phyloP scores from a whole-genome alignment of 2,329 filamentous ascomycete genomes.

The Apiospora kogelbergensis region DNA sequence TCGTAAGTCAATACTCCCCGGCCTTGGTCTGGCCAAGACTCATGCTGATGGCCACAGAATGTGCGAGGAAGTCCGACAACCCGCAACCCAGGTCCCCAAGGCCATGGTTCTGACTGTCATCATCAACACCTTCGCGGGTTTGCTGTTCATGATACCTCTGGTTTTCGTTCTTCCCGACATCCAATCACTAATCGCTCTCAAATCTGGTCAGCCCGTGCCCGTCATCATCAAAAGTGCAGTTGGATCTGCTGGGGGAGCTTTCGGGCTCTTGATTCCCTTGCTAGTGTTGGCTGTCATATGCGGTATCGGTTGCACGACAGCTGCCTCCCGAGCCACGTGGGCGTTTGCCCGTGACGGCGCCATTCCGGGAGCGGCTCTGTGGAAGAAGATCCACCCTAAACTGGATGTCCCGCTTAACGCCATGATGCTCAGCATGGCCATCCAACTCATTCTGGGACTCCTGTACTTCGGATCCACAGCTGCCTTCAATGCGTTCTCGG shows the following conservation, averaged over 20 bases:
- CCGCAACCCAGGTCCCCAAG: conserved; percentile 67
- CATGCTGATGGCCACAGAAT: conserved; percentile 46
- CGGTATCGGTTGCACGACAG: conserved; percentile 69
- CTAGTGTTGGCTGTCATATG: conserved; percentile 67
- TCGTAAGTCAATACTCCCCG: conserved; percentile 51
- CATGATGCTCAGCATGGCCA: conserved; percentile 69
- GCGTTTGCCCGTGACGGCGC: conserved; percentile 71
- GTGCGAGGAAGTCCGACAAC: conserved; percentile 71
- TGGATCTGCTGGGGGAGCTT: conserved; percentile 59
- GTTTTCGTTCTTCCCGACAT: conserved; percentile 69
- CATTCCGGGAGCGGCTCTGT: conserved; percentile 61
- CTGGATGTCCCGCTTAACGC: conserved; percentile 68
- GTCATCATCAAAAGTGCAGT: conserved; percentile 63
- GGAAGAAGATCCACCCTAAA: conserved; percentile 60
- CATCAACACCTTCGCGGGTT: conserved; percentile 65
- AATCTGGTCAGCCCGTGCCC: conserved; percentile 62
- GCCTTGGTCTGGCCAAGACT: not conserved
- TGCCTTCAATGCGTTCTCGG: conserved; percentile 73
- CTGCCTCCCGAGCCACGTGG: conserved; percentile 66
- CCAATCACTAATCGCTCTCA: conserved; percentile 49
- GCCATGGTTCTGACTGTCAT: conserved; percentile 69
- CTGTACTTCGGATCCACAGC: conserved; percentile 70
- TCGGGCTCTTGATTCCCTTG: conserved; percentile 63
- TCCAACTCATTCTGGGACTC: conserved; percentile 63
- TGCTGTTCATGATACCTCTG: conserved; percentile 68